phyloP scores from a whole-genome alignment of 106 monocot genomes.

The Acorus calamus region DNA sequence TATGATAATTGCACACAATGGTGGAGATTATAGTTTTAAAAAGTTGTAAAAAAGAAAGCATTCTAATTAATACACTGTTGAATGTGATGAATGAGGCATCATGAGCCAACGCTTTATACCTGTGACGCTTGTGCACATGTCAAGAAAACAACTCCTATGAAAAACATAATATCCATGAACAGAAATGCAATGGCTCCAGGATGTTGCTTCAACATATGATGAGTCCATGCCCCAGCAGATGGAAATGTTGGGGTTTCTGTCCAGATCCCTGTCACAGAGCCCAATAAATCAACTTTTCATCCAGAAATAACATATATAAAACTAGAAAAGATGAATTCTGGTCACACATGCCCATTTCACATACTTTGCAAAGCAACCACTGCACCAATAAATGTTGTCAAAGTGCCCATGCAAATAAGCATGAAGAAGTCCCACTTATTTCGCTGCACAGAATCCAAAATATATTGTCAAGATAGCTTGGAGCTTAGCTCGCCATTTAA shows the following conservation, averaged over 20 bases:
- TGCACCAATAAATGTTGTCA: conserved; percentile 46
- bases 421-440: conserved; percentile 90
- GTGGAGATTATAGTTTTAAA: too few relatives aligned
- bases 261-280: conserved; percentile 53
- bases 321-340: background rate
- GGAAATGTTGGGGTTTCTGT: conserved; percentile 27
- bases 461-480: background rate
- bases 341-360: conserved; percentile 4
- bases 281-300: background rate
- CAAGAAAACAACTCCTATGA: conserved; percentile 47
- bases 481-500: background rate
- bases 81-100: too few relatives aligned
- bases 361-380: conserved; percentile 48
- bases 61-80: too few relatives aligned
- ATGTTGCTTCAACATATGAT: conserved; percentile 41
- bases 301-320: background rate
- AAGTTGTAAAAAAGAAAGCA: too few relatives aligned
- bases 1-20: too few relatives aligned
- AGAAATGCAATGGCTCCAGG: conserved; percentile 65
- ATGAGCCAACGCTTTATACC: conserved; percentile 21
- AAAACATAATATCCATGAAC: conserved; percentile 36
- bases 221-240: conserved; percentile 51
- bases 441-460: conserved; percentile 34
- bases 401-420: conserved; percentile 57
- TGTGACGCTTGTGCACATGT: conserved; percentile 58